Conservation (phyloP, 306 rosid species). For the Rubus parviflorus region DNA sequence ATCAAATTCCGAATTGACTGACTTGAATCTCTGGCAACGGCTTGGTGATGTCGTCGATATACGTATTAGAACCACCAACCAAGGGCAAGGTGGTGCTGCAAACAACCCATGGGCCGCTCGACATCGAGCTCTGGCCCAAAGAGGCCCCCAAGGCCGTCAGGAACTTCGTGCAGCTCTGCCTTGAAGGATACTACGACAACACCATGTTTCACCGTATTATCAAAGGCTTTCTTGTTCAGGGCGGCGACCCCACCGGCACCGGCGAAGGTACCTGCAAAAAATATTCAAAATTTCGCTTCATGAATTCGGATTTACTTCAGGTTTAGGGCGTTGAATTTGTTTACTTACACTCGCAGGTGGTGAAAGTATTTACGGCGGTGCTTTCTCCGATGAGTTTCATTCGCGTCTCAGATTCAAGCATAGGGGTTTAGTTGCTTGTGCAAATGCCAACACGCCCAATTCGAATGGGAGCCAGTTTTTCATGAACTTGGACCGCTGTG, state of each 20-base stretch:
- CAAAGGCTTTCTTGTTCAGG: conserved; percentile 79
- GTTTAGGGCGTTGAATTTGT: conserved; percentile 1
- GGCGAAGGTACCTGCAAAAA: conserved; percentile 58
- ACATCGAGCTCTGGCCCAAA: conserved; percentile 93
- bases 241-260: conserved; percentile 86
- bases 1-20: neutral
- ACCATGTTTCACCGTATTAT: conserved; percentile 85
- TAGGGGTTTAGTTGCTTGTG: conserved; percentile 88
- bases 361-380: conserved; percentile 77
- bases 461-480: conserved; percentile 94
- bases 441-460: conserved; percentile 64
- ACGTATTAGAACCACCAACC: conserved; percentile 96
- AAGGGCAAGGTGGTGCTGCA: conserved; percentile 82
- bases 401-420: conserved; percentile 91
- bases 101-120: conserved; percentile 86
- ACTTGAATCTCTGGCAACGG: neutral
- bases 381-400: conserved; percentile 80
- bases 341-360: conserved; percentile 41
- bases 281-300: too few relatives aligned
- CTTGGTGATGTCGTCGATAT: conserved; percentile 73
- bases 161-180: conserved; percentile 97
- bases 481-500: conserved; percentile 69
- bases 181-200: conserved; percentile 76
- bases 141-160: conserved; percentile 94
- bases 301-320: neutral